Conservation (phyloP, 139 green algal species). For the Yamagishiella unicocca region DNA sequence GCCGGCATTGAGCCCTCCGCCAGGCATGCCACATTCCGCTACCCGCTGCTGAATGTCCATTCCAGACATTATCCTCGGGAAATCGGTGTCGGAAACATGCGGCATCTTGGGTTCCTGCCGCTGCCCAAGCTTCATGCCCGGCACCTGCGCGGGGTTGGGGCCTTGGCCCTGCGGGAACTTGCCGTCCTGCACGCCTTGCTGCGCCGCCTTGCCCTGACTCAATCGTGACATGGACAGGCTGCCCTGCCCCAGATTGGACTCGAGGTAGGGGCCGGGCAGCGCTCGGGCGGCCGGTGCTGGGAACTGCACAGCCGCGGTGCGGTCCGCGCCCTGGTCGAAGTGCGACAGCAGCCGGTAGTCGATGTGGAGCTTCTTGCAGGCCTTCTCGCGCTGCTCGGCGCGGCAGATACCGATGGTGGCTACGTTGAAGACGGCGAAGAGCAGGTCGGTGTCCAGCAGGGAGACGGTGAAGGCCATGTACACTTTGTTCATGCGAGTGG, state of each 20-base stretch:
- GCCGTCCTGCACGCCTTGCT: no score
- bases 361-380: conserved; percentile 61
- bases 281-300: background rate
- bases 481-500: conserved; percentile 76
- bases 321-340: conserved; percentile 17
- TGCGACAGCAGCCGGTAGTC: conserved; percentile 34
- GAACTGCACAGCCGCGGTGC: background rate
- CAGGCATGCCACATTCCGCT: no score
- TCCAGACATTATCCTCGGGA: background rate
- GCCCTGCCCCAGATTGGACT: no score
- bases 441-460: conserved; percentile 56
- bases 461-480: conserved; percentile 67
- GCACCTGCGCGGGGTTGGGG: background rate
- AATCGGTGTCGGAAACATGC: background rate
- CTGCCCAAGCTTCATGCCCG: background rate
- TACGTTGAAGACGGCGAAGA: conserved; percentile 65
- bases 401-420: conserved; percentile 73
- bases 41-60: conserved; percentile 1
- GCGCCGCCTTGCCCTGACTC: no score
- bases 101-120: background rate
- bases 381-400: conserved; percentile 71
- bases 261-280: background rate
- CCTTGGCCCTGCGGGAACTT: no score
- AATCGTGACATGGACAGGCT: no score
- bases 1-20: background rate